A percentile compares a stretch with the other conserved stretches of the same genome.
phyloP scores from a whole-genome alignment of 495 filamentous ascomycete genomes.

The Cercophora scortea region DNA sequence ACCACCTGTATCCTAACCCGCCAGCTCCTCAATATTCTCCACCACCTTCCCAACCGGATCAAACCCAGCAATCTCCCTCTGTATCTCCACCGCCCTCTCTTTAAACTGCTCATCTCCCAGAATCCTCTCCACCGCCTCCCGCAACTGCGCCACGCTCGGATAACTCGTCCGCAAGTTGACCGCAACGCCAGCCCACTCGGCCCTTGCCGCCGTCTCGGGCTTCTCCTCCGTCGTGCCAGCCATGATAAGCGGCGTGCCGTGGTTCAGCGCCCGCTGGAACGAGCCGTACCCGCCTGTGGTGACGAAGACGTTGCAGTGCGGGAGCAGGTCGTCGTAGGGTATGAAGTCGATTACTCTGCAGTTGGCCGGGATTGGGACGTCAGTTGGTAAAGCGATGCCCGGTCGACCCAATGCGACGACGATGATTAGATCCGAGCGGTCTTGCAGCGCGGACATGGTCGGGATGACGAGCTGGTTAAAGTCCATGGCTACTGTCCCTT shows the following conservation, averaged over 20 bases:
- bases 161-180: conserved; percentile 19
- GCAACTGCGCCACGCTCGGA: conserved; percentile 16
- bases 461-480: conserved; percentile 26
- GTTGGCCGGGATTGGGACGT: conserved; percentile 16
- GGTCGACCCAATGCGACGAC: conserved; percentile 25
- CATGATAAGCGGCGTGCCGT: conserved; percentile 32
- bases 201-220: conserved; percentile 22
- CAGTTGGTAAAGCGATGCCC: conserved; percentile 2
- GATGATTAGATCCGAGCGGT: conserved; percentile 18
- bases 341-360: conserved; percentile 26
- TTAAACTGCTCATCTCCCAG: conserved; percentile 8
- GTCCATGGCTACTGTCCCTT: conserved; percentile 28
- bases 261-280: conserved; percentile 29
- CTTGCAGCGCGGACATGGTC: conserved; percentile 20
- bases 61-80: conserved; percentile 13
- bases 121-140: conserved; percentile 20
- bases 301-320: conserved; percentile 28
- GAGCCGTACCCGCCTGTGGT: conserved; percentile 33
- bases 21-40: conserved; percentile 6
- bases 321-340: conserved; percentile 27
- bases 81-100: conserved; percentile 8
- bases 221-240: conserved; percentile 33
- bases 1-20: background rate
- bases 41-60: conserved; percentile 9
- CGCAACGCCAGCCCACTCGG: conserved; percentile 26